Evolutionary conservation across 2,329 filamentous ascomycete species (phyloP), one percentile per base, ranked within the genome.

Genomic region (Fusarium hostae): DNA sequence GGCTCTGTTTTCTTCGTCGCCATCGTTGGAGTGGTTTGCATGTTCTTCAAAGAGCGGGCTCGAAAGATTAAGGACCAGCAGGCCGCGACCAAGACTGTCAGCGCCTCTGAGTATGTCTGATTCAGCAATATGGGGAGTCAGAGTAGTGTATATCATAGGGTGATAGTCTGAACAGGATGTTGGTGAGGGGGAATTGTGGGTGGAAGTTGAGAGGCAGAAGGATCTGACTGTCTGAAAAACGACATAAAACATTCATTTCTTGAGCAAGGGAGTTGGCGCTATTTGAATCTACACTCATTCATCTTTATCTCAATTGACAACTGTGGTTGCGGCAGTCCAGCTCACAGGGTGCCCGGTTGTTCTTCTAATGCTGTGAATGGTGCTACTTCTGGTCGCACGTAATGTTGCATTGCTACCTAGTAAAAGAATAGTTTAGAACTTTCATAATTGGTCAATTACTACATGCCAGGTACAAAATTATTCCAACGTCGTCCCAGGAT

Each of bases 41-140:
- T 71, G 56, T 26, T 62, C 9, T 74, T 59, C 28, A 59, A 34
- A 10, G 40, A 52, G 22, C 68, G 51, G 8, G 22, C 34, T 24
- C 59, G 37, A 22, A 70, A 61, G 40, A 50, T 34, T 11, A 61
- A 63, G 55, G 37, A 48, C 13, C 65, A 48, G 26, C 43, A 66
- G 44, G 28, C 34, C 24, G 48, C 48, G 18, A 52, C 35, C n/a
- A 60, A 72, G 40, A 35, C 35, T n/a, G 24, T 41, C 20, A 65
- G 56, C 26, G 45, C 48, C 24, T 18, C 47, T 18, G 59, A 57
- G n/a, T 59, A 28, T 55, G 58, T 28, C 26, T 74, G 37, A 66
- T 39, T 10, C 20, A 11, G 13, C 13, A 16, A 37, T 13, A 6
- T 3, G 9, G 37, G 6, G 22, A 26, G 13, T 10, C n/a, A 11